Evolutionary conservation across 352 stramenopile genomes (phyloP).

Genomic region (Globisporangium cystogenes): DNA sequence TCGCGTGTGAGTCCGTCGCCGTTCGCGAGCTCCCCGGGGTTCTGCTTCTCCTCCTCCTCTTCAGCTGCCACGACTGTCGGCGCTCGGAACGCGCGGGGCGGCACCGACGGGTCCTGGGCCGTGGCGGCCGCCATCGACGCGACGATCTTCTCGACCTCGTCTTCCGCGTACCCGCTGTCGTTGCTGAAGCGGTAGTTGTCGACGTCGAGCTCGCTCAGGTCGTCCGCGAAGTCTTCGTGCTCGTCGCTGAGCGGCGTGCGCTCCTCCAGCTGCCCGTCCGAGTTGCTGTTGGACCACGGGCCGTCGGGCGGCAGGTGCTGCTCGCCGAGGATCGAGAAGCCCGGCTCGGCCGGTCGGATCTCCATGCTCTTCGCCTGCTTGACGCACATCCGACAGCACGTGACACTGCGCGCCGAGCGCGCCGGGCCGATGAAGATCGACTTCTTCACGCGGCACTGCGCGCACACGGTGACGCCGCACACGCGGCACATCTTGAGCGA

Average conservation of each 20-base stretch:
- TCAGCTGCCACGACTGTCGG: not conserved
- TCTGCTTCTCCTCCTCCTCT: slow-evolving; percentile 6
- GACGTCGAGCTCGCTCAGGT: slow-evolving; percentile 6
- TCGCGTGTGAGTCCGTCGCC: slow-evolving; percentile 2
- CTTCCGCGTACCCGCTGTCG: slow-evolving; percentile 7
- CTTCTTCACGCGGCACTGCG: slow-evolving; percentile 21
- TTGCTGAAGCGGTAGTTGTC: slow-evolving; percentile 11
- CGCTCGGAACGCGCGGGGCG: not conserved
- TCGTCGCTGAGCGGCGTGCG: slow-evolving; percentile 2
- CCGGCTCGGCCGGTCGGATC: slow-evolving; percentile 15
- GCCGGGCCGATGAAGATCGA: slow-evolving; percentile 19
- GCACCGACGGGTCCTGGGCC: not conserved
- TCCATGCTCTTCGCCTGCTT: slow-evolving; percentile 17
- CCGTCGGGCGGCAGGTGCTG: slow-evolving; percentile 3
- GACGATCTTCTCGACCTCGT: slow-evolving; percentile 13
- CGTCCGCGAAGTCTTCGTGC: slow-evolving; percentile 1
- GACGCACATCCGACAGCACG: slow-evolving; percentile 5
- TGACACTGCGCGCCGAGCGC: not conserved
- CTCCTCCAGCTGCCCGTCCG: not conserved
- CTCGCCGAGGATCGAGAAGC: slow-evolving; percentile 21
- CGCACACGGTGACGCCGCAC: slow-evolving; percentile 16
- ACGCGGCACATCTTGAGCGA: slow-evolving; percentile 15
- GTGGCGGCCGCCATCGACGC: not conserved
- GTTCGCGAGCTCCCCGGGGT: not conserved
- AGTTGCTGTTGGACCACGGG: slow-evolving; percentile 2